Percentiles rank a stretch among this genome's conserved stretches.
These are phyloP conservation scores for Knoxdaviesia proteae DNA, from an alignment of 2,329 filamentous ascomycete genomes.

Conservation along the genomic window DNA sequence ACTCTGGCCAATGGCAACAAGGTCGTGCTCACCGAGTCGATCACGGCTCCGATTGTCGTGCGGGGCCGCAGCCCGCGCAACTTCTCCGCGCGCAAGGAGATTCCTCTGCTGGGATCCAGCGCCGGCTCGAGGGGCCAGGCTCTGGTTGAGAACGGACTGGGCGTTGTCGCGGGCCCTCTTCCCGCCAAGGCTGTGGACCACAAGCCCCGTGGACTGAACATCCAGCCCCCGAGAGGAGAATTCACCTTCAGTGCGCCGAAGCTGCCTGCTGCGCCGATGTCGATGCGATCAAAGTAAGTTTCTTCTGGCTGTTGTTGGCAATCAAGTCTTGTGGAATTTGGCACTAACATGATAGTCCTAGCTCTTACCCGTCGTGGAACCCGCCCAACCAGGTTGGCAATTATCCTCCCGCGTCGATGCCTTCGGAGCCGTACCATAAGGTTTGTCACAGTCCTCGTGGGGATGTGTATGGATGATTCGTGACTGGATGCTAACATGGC, in stretches of 20 bases:
- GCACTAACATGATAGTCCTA: constrained; percentile 14
- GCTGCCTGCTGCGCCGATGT: constrained; percentile 29
- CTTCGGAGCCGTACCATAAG: constrained; percentile 30
- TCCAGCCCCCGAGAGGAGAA: constrained; percentile 32
- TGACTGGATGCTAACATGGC: too few species aligned
- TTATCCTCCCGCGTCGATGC: constrained; percentile 30
- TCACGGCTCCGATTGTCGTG: constrained; percentile 81
- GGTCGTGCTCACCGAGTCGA: constrained; percentile 61
- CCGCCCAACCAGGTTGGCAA: constrained; percentile 13
- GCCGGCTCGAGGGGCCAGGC: constrained; percentile 62
- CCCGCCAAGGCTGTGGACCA: constrained; percentile 31
- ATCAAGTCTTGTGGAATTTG: background rate
- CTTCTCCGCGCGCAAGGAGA: constrained; percentile 84
- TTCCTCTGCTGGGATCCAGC: constrained; percentile 61
- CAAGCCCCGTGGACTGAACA: constrained; percentile 28
- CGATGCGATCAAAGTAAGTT: constrained; percentile 38
- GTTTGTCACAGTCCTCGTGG: constrained; percentile 10
- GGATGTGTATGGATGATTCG: too few species aligned
- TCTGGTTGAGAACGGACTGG: constrained; percentile 39
- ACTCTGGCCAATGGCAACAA: constrained; percentile 70
- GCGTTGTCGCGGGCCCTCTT: constrained; percentile 36
- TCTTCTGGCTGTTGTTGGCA: background rate
- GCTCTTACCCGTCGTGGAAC: constrained; percentile 38
- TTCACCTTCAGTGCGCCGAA: constrained; percentile 39
- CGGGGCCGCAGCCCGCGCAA: constrained; percentile 83